phyloP scores from a whole-genome alignment of 164 flowering plant genomes.

The Dillenia turbinata region DNA sequence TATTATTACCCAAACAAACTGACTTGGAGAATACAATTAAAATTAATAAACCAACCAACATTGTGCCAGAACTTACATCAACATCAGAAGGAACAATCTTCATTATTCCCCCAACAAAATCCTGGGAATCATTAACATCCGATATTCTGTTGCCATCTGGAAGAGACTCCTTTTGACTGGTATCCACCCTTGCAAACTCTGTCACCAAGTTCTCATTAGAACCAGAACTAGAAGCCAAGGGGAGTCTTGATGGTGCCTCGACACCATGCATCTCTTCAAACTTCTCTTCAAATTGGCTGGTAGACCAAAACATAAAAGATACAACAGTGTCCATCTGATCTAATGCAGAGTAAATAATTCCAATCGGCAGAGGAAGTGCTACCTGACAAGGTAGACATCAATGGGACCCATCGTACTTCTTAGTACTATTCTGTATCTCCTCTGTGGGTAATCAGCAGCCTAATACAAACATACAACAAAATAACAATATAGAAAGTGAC shows the following conservation, averaged over 20 bases:
- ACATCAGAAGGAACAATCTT: conserved; percentile 71
- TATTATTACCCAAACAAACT: too few species aligned
- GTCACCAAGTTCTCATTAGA: conserved; percentile 28
- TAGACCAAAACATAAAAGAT: neutral
- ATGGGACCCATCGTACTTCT: conserved; percentile 85
- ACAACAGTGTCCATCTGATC: neutral
- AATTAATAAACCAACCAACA: too few species aligned
- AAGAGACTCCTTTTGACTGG: conserved; percentile 18
- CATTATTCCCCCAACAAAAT: conserved; percentile 57
- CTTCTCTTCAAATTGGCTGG: conserved; percentile 81
- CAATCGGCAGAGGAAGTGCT: neutral
- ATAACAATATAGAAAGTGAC: neutral
- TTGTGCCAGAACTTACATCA: conserved; percentile 45
- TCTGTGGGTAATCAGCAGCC: conserved; percentile 75
- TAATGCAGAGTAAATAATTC: neutral
- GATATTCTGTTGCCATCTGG: conserved; percentile 23
- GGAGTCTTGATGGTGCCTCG: conserved; percentile 31
- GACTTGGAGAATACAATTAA: too few species aligned
- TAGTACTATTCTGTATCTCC: conserved; percentile 76
- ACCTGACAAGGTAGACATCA: conserved; percentile 90
- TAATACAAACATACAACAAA: conserved; percentile 8
- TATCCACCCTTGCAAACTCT: conserved; percentile 11
- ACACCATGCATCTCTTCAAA: conserved; percentile 55
- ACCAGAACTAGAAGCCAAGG: conserved; percentile 34
- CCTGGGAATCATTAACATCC: conserved; percentile 34